Percentiles rank a stretch among this genome's conserved stretches.
Conservation (phyloP, 2,329 filamentous ascomycete genomes). For the Sclerotiophoma versabilis region DNA sequence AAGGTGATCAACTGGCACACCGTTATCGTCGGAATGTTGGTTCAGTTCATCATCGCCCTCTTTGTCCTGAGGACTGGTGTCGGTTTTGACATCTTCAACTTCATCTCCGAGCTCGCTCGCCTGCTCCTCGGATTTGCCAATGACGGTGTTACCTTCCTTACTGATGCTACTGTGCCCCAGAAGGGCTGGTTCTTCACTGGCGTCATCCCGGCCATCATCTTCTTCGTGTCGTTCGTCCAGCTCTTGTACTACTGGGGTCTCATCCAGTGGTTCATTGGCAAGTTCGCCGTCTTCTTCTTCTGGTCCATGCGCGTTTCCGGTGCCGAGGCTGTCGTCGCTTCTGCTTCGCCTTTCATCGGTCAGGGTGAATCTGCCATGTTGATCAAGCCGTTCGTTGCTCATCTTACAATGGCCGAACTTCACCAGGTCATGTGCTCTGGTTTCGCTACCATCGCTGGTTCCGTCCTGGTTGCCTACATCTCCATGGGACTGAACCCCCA, state of each 20-base stretch:
- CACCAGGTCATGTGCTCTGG: slow-evolving; percentile 94
- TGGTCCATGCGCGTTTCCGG: slow-evolving; percentile 87
- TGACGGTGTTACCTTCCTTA: slow-evolving; percentile 77
- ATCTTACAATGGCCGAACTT: slow-evolving; percentile 85
- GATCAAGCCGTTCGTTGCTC: slow-evolving; percentile 83
- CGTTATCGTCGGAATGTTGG: slow-evolving; percentile 84
- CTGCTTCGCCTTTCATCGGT: slow-evolving; percentile 91
- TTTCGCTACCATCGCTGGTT: slow-evolving; percentile 91
- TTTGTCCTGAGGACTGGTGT: slow-evolving; percentile 84
- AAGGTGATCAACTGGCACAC: slow-evolving; percentile 59
- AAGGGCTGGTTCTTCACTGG: slow-evolving; percentile 74
- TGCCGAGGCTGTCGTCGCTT: slow-evolving; percentile 90
- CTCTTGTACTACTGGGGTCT: slow-evolving; percentile 81
- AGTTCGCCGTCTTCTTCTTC: slow-evolving; percentile 91
- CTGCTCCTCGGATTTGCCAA: slow-evolving; percentile 77
- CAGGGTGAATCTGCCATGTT: slow-evolving; percentile 95
- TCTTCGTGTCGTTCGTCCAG: slow-evolving; percentile 93
- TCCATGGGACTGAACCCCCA: slow-evolving; percentile 82
- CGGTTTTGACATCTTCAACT: slow-evolving; percentile 89
- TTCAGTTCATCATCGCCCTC: slow-evolving; percentile 86
- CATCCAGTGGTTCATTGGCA: slow-evolving; percentile 87
- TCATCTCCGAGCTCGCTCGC: slow-evolving; percentile 78
- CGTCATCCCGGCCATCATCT: slow-evolving; percentile 91
- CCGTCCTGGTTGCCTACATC: slow-evolving; percentile 86
- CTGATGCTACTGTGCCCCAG: slow-evolving; percentile 53